Base-by-base conservation (phyloP, 1,139 yeast species). In the Taphrina populina region DNA sequence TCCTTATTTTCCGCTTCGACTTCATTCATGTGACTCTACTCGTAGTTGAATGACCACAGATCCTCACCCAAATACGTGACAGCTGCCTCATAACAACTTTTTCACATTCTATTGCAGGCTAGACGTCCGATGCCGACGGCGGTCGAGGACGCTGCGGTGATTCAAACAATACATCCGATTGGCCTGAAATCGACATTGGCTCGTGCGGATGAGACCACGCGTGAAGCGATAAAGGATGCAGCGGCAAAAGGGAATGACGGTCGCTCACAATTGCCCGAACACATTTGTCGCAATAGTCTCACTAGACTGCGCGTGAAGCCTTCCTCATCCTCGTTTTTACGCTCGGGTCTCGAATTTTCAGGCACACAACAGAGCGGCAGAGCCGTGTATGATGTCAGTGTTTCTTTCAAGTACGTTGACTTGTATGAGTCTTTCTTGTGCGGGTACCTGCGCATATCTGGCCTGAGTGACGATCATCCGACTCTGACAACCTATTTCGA, bases 401-500 rank as follows among this genome's bases (percentile, higher is more conserved):
- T 86, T n/a, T 85, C 80, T 62, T 72, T 86, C 62, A 80, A 83
- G 67, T 78, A 79, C 30, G 85, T 85, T 20, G 90, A 86, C 67
- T 71, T 85, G 63, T 70, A 70, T 26, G 75, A 76, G 59, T 80
- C 85, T 1, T 75, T 77, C 44, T 69, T 88, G 19, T 80, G 88
- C 30, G 97, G 96, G 4, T 84, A 83, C 63, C 73, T 90, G 51
- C 83, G 83, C 59, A 90, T 90, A 58, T 77, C 82, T 58, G 95
- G 95, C 2, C 74, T 90, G 51, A 87, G 96, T 0, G 82, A 79
- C 58, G 76, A 80, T 45, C 80, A 84, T 62, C 90, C 95, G 1
- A 82, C 83, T 61, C 82, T 90, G 60, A 80, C 87, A 11, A 90
- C 96, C 0, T 88, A 83, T 66, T 90, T 90, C 71, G 87, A 82